Base-by-base conservation (phyloP, 495 filamentous ascomycete species). In the Trichoderma reesei region DNA sequence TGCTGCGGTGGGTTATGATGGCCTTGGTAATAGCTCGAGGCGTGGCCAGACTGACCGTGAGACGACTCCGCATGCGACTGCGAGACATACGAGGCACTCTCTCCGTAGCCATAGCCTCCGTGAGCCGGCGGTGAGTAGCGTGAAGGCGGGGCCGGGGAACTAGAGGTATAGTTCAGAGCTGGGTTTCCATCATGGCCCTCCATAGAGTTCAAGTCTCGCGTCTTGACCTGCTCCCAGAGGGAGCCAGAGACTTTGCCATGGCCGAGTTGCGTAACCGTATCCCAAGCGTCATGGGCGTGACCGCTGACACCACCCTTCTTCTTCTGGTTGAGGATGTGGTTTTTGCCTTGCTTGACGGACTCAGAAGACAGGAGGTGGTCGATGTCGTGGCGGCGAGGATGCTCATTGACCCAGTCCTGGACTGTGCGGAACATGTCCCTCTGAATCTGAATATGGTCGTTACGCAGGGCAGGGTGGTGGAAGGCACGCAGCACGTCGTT, bases 381-480 rank as follows among this genome's bases (percentile, higher is more conserved):
- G 11, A 97, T 81, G 0, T 80, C 72, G 62, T 87, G 83, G 20
- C 85, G 81, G 66, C 88, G 85, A 0, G 83, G 76, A 61, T 85
- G 79, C 44, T 84, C 80, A 16, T 88, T 78, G 5, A 82, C 85
- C 93, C 93, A 98, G 51, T 76, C 76, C 66, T 88, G 75, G 13
- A 98, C 91, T 2, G 85, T 87, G 60, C 86, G 80, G 72, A 88
- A 98, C 93, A 98, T 98, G 39, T 85, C 83, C 7, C 84, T 77
- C 68, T 97, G 93, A 51, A 92, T 84, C 69, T 96, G 89, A 61
- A 86, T 78, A 62, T 76, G 75, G 20, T 85, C 85, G 62, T 92
- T 82, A 11, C 91, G 84, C 51, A 90, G 75, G 7, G 86, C 90
- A 0, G 93, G 93, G 72, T 98, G 92, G 72, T 98, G 93, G 78